A percentile compares a stretch with the other conserved stretches of the same genome.
These are phyloP conservation scores for Suhomyces canberraensis DNA, from an alignment of 805 yeast genomes.

Conservation along the genomic window DNA sequence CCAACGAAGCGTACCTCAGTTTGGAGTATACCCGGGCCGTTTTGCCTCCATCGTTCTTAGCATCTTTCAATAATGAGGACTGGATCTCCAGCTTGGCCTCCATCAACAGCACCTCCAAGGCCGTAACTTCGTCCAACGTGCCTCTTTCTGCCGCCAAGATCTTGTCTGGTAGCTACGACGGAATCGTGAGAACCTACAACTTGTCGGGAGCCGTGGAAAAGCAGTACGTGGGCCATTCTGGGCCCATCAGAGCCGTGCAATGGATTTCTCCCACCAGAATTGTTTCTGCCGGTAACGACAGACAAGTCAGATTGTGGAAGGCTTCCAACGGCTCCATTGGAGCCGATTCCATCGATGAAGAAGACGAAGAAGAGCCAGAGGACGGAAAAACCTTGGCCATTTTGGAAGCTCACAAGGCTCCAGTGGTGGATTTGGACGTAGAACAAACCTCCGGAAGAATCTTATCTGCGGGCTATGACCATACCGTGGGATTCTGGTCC, in stretches of 20 bases:
- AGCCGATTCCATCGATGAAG: constrained; percentile 36
- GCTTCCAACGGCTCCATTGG: constrained; percentile 43
- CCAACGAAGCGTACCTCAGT: constrained; percentile 73
- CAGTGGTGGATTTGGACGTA: constrained; percentile 77
- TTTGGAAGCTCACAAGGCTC: constrained; percentile 84
- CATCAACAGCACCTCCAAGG: constrained; percentile 31
- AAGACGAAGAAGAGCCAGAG: constrained; percentile 43
- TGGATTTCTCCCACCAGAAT: constrained; percentile 75
- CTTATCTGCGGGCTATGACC: constrained; percentile 82
- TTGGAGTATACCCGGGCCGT: constrained; percentile 91
- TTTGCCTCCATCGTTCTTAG: constrained; percentile 88
- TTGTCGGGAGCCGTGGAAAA: constrained; percentile 74
- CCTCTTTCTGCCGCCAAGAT: constrained; percentile 49
- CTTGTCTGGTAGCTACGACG: constrained; percentile 90
- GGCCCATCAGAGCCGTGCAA: constrained; percentile 76
- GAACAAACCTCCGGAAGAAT: constrained; percentile 54
- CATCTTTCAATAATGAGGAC: constrained; percentile 88
- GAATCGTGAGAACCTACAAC: constrained; percentile 87
- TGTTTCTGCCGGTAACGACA: constrained; percentile 84
- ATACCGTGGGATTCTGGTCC: constrained; percentile 83
- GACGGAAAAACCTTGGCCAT: constrained; percentile 79
- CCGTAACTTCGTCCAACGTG: constrained; percentile 21
- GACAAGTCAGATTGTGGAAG: constrained; percentile 87
- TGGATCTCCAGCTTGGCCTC: constrained; percentile 84
- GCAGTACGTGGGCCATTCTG: constrained; percentile 85